phyloP scores from a whole-genome alignment of 305 asterid genomes.

The Fraxinus angustifolia region DNA sequence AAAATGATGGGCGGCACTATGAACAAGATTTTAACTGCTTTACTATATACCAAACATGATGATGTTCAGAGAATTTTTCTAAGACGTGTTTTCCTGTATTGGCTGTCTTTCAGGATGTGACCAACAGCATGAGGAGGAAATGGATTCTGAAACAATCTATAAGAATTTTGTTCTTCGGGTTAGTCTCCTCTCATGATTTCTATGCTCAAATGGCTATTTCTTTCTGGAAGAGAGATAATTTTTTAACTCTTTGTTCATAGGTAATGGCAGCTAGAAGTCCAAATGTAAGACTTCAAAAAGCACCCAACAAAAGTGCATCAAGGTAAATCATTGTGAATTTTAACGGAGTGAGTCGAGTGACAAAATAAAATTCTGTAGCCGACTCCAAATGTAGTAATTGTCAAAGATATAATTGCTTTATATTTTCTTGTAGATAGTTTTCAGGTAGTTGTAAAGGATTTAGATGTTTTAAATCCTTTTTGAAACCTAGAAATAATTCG shows the following conservation, averaged over 20 bases:
- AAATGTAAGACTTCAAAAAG: constrained; percentile 60
- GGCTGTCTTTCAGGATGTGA: constrained; percentile 66
- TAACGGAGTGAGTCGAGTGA: not conserved
- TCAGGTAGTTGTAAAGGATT: not conserved
- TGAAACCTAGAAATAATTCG: not conserved
- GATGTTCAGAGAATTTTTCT: not conserved
- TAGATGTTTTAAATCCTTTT: not conserved
- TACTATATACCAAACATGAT: not conserved
- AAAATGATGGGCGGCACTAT: not conserved
- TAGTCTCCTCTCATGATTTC: constrained; percentile 23
- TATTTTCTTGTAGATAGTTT: not conserved
- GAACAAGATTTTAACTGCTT: not conserved
- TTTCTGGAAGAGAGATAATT: not conserved
- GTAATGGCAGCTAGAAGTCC: constrained; percentile 99
- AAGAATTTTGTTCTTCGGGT: constrained; percentile 86
- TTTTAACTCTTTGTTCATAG: constrained; percentile 28
- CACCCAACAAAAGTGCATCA: constrained; percentile 58
- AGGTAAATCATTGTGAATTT: constrained; percentile 36
- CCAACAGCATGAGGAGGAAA: constrained; percentile 81
- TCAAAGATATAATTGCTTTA: not conserved
- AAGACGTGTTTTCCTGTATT: not conserved
- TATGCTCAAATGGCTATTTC: not conserved
- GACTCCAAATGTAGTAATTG: not conserved
- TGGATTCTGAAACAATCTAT: constrained; percentile 81
- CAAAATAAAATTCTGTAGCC: not conserved